A percentile compares a stretch with the other conserved stretches of the same genome.
Conservation (phyloP, 352 stramenopile species). For the Phytophthora cactorum region DNA sequence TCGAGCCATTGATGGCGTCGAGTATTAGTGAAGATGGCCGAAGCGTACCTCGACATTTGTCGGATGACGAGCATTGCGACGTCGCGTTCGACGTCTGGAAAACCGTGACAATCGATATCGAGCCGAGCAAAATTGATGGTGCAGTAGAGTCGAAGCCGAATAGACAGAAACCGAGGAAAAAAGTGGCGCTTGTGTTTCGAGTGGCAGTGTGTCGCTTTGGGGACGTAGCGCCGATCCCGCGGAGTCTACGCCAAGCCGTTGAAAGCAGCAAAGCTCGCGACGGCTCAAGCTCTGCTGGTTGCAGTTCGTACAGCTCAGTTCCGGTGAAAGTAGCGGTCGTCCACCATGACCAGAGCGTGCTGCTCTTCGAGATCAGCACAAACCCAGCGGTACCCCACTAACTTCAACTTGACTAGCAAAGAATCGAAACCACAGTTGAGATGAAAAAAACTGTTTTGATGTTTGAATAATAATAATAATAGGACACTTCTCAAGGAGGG, state of each 20-base stretch:
- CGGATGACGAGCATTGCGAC: conserved; percentile 11
- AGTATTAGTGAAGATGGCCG: conserved; percentile 14
- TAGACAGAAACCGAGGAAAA: conserved; percentile 42
- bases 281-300: not conserved
- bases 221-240: conserved; percentile 40
- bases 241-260: conserved; percentile 25
- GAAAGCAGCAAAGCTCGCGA: conserved; percentile 10
- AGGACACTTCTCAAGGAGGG: conserved; percentile 28
- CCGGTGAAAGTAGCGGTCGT: conserved; percentile 73
- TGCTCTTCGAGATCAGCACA: conserved; percentile 63
- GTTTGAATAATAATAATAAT: conserved; percentile 56
- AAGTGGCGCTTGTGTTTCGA: conserved; percentile 56
- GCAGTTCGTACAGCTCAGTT: conserved; percentile 19
- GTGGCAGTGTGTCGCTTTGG: conserved; percentile 58
- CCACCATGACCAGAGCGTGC: conserved; percentile 56
- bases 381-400: conserved; percentile 3
- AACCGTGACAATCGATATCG: conserved; percentile 23
- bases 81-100: conserved; percentile 74
- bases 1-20: conserved; percentile 12
- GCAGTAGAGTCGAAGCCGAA: conserved; percentile 19
- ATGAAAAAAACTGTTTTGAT: conserved; percentile 28
- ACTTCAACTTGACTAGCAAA: conserved; percentile 16
- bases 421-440: not conserved
- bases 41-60: conserved; percentile 31
- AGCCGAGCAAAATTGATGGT: not conserved